These are phyloP conservation scores for Gymnopilus dilepis DNA, from an alignment of 768 basidiomycete genomes.

Conservation along the genomic window DNA sequence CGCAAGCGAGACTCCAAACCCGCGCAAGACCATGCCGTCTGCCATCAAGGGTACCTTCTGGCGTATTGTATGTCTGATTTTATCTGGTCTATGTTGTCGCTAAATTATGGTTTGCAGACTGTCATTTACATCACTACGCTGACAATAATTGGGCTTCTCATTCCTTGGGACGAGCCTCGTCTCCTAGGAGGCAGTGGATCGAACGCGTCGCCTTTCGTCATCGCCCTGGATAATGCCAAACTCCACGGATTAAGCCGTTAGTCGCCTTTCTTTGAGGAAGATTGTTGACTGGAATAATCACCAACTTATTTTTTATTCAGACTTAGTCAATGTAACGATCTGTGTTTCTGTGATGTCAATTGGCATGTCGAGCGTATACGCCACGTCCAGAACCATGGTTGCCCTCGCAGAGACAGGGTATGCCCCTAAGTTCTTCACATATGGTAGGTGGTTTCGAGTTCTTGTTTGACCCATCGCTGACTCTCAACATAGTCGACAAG, in stretches of 20 bases:
- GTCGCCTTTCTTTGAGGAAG: slow-evolving; percentile 13
- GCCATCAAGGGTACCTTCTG: slow-evolving; percentile 55
- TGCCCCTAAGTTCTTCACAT: slow-evolving; percentile 48
- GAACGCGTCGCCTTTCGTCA: slow-evolving; percentile 52
- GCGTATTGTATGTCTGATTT: slow-evolving; percentile 43
- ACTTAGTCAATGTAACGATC: slow-evolving; percentile 49
- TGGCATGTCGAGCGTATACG: slow-evolving; percentile 51
- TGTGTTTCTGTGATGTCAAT: slow-evolving; percentile 53
- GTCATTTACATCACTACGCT: slow-evolving; percentile 50
- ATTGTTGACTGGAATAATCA: neutral
- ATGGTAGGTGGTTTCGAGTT: slow-evolving; percentile 25
- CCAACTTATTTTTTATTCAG: slow-evolving; percentile 22
- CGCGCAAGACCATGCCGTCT: slow-evolving; percentile 46
- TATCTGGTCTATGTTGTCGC: neutral
- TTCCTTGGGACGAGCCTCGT: slow-evolving; percentile 42
- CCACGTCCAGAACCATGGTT: slow-evolving; percentile 49
- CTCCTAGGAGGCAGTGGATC: slow-evolving; percentile 44
- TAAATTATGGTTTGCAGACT: slow-evolving; percentile 32
- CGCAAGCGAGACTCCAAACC: slow-evolving; percentile 52
- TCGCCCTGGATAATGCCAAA: slow-evolving; percentile 43
- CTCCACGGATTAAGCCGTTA: slow-evolving; percentile 48
- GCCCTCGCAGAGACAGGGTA: slow-evolving; percentile 54
- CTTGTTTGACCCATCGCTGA: neutral
- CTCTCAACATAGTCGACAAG: slow-evolving; percentile 39
- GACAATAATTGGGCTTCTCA: slow-evolving; percentile 46